These are phyloP conservation scores for Ogataea saltuana DNA, from an alignment of 805 yeast genomes.

Conservation along the genomic window DNA sequence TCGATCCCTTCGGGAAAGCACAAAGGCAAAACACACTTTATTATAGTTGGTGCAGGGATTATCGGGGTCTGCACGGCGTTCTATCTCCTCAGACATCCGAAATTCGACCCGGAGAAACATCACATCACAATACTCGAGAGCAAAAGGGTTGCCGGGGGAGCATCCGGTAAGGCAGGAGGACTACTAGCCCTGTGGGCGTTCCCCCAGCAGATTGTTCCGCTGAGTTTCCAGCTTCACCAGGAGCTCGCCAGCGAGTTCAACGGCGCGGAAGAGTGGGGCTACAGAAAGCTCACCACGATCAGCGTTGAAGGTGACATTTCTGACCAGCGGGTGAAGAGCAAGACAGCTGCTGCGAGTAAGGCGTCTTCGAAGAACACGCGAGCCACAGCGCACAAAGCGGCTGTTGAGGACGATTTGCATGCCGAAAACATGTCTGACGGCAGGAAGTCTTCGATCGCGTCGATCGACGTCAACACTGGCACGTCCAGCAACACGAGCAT, in stretches of 20 bases:
- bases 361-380: conserved; percentile 6
- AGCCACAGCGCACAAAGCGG: conserved; percentile 5
- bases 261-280: conserved; percentile 93
- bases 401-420: conserved; percentile 8
- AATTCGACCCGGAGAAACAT: conserved; percentile 67
- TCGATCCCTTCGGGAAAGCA: conserved; percentile 49
- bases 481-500: conserved; percentile 20
- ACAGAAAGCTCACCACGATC: conserved; percentile 82
- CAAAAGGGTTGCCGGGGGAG: conserved; percentile 94
- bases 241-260: conserved; percentile 73
- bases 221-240: conserved; percentile 83
- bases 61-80: conserved; percentile 95
- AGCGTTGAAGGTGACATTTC: conserved; percentile 80
- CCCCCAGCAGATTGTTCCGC: conserved; percentile 90
- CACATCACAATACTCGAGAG: conserved; percentile 86
- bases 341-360: neutral
- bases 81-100: conserved; percentile 80
- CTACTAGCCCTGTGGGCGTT: conserved; percentile 94
- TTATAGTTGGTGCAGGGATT: conserved; percentile 93
- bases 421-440: conserved; percentile 10
- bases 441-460: conserved; percentile 13
- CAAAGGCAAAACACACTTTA: conserved; percentile 69
- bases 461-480: conserved; percentile 4
- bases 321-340: conserved; percentile 15
- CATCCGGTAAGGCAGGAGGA: conserved; percentile 97